Evolutionary conservation across 177 flowering plant species (phyloP), one percentile per base, ranked within the genome.

Genomic region (Telopea speciosissima): DNA sequence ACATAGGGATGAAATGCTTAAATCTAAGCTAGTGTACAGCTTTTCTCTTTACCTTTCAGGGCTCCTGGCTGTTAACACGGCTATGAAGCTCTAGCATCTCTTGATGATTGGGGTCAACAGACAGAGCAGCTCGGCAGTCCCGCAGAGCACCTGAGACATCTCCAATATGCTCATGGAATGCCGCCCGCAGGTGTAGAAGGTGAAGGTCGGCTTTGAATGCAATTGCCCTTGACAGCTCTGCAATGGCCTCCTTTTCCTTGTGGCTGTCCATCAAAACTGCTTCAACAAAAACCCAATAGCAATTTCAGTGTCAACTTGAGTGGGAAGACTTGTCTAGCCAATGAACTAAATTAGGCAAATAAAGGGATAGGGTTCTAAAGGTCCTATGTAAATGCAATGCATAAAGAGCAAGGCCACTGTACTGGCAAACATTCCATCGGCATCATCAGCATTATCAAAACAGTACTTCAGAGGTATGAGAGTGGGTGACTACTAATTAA

Each of bases 151-250:
- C 88, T 58, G 79, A 40, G 10, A 85, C 92, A 75, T 96, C 91
- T 1, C 92, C 96, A 0, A 83, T 75, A 81, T 93, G 93, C 81
- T 96, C 98, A 60, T 93, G 96, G 76, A 93, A 96, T 31, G 97
- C 96, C 0, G 99, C 99, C 23, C 99, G 83, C 22, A 93, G 73
- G 77, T 96, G 99, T 17, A 96, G 85, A 58, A 96, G 97, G 66
- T 96, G 96, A 70, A 96, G 89, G 74, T 96, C 99, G 1, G 97
- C 97, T 80, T 95, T 93, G 81, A 96, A 96, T 54, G 96, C 96
- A 44, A 93, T 90, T 23, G 99, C 99, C 72, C 86, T 85, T 8
- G 99, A 89, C 16, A 96, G 86, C 78, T 96, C 99, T 56, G 84
- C 85, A 62, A 96, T 92, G 24, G 99, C 99, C 79, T 96, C 99